Base-by-base conservation (phyloP, 306 rosid genomes). In the Abrus precatorius region DNA sequence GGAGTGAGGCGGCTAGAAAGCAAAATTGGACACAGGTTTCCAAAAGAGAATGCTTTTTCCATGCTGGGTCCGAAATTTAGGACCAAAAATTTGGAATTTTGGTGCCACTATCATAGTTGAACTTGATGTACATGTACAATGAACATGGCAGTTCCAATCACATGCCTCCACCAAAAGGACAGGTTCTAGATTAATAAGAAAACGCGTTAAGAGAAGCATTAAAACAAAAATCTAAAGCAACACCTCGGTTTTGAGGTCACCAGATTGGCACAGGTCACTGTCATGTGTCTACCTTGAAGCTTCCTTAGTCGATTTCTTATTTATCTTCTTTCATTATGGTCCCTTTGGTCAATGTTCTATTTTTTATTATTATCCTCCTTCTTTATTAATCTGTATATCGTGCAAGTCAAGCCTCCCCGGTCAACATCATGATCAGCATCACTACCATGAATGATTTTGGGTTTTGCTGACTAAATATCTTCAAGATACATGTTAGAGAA, bases 1-100 rank as follows among this genome's bases (percentile, higher is more conserved):
- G 57, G 45, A 72, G n/a, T 10, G 14, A 54, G 87, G 89, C 81
- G 81, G 85, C 84, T 77, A 63, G 9, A 40, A 38, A 78, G 20
- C 64, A 44, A 43, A 65, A 14, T 14, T 79, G 69, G 40, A 29
- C 3, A 75, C 9, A 64, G 41, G 38, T 56, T 65, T 71, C 49
- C 27, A 44, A 61, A 60, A 5, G 48, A 34, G 60, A 61, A 40
- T 43, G 50, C 62, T 7, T 68, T 57, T 32, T 34, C 53, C 77
- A 27, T n/a, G 5, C 45, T 74, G 69, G 77, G 62, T 13, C 9
- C 28, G 84, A 78, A 30, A 77, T 78, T 77, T 68, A 36, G 83
- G 87, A 59, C 83, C 36, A 41, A 40, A 79, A 57, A 9, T 34
- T 78, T 81, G 74, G 85, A 75, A 76, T 77, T 59, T 77, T 47